Evolutionary conservation across 129 eudicot species (phyloP).

Genomic region (Ambrosia artemisiifolia): DNA sequence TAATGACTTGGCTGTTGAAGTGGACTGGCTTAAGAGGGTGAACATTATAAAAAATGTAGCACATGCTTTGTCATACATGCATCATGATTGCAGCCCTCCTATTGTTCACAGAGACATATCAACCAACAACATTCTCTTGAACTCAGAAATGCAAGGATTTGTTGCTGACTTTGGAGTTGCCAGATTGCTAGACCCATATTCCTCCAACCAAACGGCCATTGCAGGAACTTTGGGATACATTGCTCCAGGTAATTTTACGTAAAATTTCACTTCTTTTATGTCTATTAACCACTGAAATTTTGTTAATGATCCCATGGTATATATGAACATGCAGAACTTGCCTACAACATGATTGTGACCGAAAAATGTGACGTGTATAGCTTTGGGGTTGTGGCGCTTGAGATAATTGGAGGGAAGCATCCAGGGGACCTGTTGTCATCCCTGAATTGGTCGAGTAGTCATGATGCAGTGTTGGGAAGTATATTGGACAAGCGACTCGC

Average conservation of each 20-base stretch:
- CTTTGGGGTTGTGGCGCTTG: conserved; percentile 40
- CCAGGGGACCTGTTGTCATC: conserved; percentile 31
- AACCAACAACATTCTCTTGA: conserved; percentile 21
- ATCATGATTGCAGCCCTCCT: conserved; percentile 21
- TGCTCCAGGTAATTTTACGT: conserved; percentile 11
- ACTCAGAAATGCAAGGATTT: conserved; percentile 10
- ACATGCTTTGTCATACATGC: conserved; percentile 36
- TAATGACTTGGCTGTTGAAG: background rate
- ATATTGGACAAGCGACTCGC: conserved; percentile 28
- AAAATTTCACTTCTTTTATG: background rate
- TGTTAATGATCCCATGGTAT: background rate
- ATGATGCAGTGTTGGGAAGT: background rate
- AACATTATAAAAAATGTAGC: conserved; percentile 34
- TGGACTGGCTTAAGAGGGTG: conserved; percentile 26
- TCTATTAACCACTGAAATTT: background rate
- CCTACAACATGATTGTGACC: conserved; percentile 20
- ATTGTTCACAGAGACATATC: conserved; percentile 36
- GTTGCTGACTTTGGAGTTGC: conserved; percentile 18
- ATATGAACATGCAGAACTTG: conserved; percentile 21
- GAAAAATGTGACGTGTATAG: conserved; percentile 27
- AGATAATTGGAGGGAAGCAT: conserved; percentile 36
- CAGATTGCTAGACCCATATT: conserved; percentile 10
- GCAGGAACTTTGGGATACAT: conserved; percentile 21
- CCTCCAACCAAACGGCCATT: conserved; percentile 2
- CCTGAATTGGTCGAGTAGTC: background rate